Evolutionary conservation across 331 rosid species (phyloP), one percentile per base, ranked within the genome.

Genomic region (Telfairia occidentalis): DNA sequence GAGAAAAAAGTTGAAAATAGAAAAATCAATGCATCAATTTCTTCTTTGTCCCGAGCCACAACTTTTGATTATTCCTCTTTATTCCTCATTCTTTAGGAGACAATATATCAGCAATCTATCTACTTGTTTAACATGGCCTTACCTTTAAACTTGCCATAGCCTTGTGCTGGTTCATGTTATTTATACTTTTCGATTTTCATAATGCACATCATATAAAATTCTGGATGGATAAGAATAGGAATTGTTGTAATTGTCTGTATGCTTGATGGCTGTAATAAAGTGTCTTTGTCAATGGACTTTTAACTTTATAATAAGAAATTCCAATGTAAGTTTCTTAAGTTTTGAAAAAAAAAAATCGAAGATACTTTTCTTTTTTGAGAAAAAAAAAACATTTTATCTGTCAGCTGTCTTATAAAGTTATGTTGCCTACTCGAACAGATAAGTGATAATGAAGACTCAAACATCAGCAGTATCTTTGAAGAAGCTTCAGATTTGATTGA

Each of bases 401-500:
- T 58, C 38, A 37, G 7, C 3, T 34, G 71, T 64, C 71, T 64
- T 43, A n/a, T 61, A 34, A 61, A 32, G 70, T 15, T 64, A 16
- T 64, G 18, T 69, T 29, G 57, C 24, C 5, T 9, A 8, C 46
- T 35, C 9, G 23, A 67, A 69, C 90, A 95, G 97, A 90, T 92
- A 60, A 80, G 72, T 65, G 99, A 91, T 81, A 74, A 65, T 26
- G 96, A 91, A 52, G 96, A 95, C 76, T 78, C 78, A 45, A 85
- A 91, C 81, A 95, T 95, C 79, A 77, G 90, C 86, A 71, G 78
- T 74, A 86, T 92, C 84, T 92, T 92, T 78, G 93, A 90, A 45
- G 99, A 95, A 85, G 96, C 97, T 12, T 82, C 86, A 45, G 89
- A 83, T 75, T 89, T 92, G 74, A 83, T 92, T 46, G 96, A 90